Percentiles rank a stretch among this genome's conserved stretches.
These are phyloP conservation scores for Eleusine coracana DNA, from an alignment of 176 grass and related monocot species.

Conservation along the genomic window DNA sequence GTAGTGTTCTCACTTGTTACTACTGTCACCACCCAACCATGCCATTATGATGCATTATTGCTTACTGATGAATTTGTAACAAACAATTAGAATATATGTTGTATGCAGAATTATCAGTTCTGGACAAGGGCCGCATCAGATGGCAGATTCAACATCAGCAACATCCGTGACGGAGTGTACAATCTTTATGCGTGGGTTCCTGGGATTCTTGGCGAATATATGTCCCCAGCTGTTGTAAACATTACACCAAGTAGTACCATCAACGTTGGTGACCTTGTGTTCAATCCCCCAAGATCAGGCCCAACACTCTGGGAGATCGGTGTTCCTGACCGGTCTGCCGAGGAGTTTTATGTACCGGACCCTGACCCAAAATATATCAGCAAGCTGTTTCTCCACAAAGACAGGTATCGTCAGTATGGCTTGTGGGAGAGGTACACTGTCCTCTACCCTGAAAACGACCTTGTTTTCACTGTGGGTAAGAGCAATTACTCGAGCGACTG, in stretches of 20 bases:
- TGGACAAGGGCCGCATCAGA: constrained; percentile 46
- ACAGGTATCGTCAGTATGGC: constrained; percentile 85
- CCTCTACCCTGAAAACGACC: constrained; percentile 54
- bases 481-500: constrained; percentile 74
- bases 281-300: constrained; percentile 61
- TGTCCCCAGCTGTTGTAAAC: constrained; percentile 30
- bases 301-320: constrained; percentile 86
- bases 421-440: constrained; percentile 81
- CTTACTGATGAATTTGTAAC: too few species aligned
- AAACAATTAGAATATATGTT: neutral
- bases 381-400: constrained; percentile 41
- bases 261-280: constrained; percentile 55
- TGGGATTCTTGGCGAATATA: constrained; percentile 67
- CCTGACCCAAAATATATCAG: constrained; percentile 49
- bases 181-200: constrained; percentile 76
- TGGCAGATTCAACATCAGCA: constrained; percentile 56
- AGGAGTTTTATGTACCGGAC: constrained; percentile 74
- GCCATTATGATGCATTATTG: too few species aligned
- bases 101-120: constrained; percentile 67
- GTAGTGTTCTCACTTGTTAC: neutral
- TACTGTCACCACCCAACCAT: too few species aligned
- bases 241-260: constrained; percentile 41
- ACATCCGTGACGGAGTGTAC: constrained; percentile 63
- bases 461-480: constrained; percentile 58
- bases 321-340: constrained; percentile 63